Conservation (phyloP, 1,284 basidiomycete genomes). For the Stygiomarasmius scandens region DNA sequence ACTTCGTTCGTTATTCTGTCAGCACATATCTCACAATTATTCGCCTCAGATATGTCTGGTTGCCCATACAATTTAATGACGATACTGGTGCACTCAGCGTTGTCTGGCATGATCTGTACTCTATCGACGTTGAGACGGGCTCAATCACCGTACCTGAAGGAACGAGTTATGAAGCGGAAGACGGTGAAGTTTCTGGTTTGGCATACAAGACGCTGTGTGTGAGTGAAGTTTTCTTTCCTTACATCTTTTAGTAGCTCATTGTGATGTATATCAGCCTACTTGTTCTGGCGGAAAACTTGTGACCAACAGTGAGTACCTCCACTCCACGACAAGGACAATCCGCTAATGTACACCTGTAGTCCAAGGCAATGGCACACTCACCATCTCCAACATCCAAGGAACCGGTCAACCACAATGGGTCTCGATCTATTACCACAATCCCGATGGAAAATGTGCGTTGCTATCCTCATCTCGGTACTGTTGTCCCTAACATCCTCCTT, state of each 20-base stretch:
- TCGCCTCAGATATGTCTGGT: slow-evolving; percentile 30
- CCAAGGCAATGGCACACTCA: slow-evolving; percentile 21
- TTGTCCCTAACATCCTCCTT: not conserved
- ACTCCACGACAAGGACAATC: not conserved
- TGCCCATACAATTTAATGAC: slow-evolving; percentile 30
- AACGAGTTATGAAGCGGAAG: slow-evolving; percentile 28
- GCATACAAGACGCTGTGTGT: slow-evolving; percentile 15
- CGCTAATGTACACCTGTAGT: not conserved
- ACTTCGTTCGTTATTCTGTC: not conserved
- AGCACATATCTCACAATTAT: slow-evolving; percentile 9
- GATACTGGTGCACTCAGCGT: slow-evolving; percentile 26
- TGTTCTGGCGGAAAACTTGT: slow-evolving; percentile 4
- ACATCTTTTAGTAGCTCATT: not conserved
- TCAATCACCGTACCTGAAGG: slow-evolving; percentile 23
- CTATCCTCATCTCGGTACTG: not conserved
- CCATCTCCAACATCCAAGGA: slow-evolving; percentile 28
- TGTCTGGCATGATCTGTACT: slow-evolving; percentile 32
- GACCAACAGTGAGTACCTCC: not conserved
- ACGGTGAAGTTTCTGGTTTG: slow-evolving; percentile 23
- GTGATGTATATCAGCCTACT: not conserved
- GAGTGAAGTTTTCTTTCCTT: not conserved
- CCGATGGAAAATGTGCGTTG: not conserved
- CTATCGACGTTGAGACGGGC: slow-evolving; percentile 29
- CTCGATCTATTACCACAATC: slow-evolving; percentile 33
- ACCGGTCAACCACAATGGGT: slow-evolving; percentile 34